These are phyloP conservation scores for Vitis labrusca DNA, from an alignment of 164 flowering plant genomes.

Conservation along the genomic window DNA sequence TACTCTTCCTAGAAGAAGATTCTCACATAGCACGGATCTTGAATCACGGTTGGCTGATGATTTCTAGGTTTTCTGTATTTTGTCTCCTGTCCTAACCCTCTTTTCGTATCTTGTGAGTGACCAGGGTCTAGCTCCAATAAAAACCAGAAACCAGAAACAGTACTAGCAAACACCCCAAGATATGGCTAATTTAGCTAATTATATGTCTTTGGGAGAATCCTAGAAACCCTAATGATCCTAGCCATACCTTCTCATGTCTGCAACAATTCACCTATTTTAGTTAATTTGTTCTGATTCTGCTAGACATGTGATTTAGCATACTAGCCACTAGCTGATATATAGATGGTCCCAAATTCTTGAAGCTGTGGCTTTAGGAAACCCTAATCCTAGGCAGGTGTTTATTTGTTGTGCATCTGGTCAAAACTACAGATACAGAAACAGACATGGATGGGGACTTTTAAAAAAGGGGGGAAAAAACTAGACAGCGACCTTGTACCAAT, in stretches of 20 bases:
- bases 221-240: neutral
- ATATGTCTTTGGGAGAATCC: neutral
- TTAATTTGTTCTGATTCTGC: neutral
- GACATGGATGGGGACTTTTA: neutral
- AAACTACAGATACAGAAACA: neutral
- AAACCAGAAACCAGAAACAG: neutral
- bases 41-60: neutral
- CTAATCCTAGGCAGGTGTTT: neutral
- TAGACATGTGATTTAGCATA: neutral
- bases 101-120: neutral
- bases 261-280: neutral
- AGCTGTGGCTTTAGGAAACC: neutral
- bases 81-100: neutral
- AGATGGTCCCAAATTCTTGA: neutral
- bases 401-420: too few relatives aligned
- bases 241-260: neutral
- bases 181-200: neutral
- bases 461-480: neutral
- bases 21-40: neutral
- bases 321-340: neutral
- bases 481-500: conserved; percentile 2
- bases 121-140: neutral
- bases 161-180: neutral
- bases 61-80: neutral
- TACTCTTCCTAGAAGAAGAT: neutral